Percentiles rank a stretch among this genome's conserved stretches.
phyloP scores from a whole-genome alignment of 305 asterid genomes.

The Lippia alba region DNA sequence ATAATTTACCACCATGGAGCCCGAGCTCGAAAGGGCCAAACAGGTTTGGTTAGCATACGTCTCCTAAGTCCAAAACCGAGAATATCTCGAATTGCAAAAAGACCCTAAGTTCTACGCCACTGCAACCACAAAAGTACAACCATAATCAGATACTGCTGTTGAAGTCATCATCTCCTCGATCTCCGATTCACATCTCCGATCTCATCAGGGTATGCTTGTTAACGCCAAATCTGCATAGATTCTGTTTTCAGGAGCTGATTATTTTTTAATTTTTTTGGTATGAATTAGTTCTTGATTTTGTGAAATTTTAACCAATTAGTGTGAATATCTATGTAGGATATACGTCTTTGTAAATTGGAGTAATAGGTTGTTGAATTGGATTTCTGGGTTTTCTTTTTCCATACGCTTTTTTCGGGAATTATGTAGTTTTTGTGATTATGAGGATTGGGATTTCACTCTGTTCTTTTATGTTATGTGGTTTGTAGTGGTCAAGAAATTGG shows the following conservation, averaged over 20 bases:
- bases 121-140: not conserved
- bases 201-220: slow-evolving; percentile 29
- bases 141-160: not conserved
- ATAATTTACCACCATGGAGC: no score
- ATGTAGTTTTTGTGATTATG: slow-evolving; percentile 1
- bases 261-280: not conserved
- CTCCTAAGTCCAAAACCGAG: not conserved
- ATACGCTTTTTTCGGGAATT: not conserved
- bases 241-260: not conserved
- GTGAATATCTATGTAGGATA: not conserved
- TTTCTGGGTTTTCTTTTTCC: not conserved
- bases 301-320: not conserved
- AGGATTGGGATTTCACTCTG: slow-evolving; percentile 13
- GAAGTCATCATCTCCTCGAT: slow-evolving; percentile 19
- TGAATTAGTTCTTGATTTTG: not conserved
- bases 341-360: not conserved
- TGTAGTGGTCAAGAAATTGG: slow-evolving; percentile 4
- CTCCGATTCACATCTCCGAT: slow-evolving; percentile 32
- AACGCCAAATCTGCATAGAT: not conserved
- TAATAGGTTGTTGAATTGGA: slow-evolving; percentile 1
- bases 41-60: no score
- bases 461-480: not conserved
- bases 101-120: slow-evolving; percentile 25
- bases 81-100: slow-evolving; percentile 20
- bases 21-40: no score